Conservation (phyloP, 257 asterid genomes). For the Avicennia marina region DNA sequence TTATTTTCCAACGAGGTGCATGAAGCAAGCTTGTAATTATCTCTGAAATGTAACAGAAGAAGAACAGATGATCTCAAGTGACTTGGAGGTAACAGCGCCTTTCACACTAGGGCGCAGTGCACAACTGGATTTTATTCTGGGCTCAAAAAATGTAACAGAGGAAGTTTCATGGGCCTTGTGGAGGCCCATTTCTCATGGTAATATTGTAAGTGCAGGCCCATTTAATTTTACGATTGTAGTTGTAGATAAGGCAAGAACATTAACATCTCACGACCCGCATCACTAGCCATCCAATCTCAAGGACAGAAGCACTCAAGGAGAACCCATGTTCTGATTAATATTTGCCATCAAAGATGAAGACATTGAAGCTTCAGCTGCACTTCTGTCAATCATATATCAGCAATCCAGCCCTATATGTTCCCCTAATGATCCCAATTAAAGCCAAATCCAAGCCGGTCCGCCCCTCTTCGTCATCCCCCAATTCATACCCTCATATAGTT, state of each 20-base stretch:
- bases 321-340: constrained; percentile 13
- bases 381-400: constrained; percentile 22
- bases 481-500: constrained; percentile 8
- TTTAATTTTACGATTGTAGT: neutral
- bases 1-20: no score
- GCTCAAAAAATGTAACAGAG: no score
- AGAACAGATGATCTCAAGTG: no score
- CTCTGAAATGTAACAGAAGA: no score
- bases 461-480: constrained; percentile 9
- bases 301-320: neutral
- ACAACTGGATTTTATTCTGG: no score
- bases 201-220: constrained; percentile 26
- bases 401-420: constrained; percentile 10
- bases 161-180: no score
- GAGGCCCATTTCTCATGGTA: no score
- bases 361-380: constrained; percentile 37
- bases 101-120: no score
- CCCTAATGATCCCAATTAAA: constrained; percentile 20
- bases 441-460: constrained; percentile 19
- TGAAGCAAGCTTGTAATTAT: no score
- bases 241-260: constrained; percentile 28
- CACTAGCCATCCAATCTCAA: constrained; percentile 22
- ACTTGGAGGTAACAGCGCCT: no score
- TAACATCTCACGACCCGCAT: neutral
- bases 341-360: constrained; percentile 29